phyloP scores from a whole-genome alignment of 1,284 basidiomycete genomes.

The Grifola frondosa region DNA sequence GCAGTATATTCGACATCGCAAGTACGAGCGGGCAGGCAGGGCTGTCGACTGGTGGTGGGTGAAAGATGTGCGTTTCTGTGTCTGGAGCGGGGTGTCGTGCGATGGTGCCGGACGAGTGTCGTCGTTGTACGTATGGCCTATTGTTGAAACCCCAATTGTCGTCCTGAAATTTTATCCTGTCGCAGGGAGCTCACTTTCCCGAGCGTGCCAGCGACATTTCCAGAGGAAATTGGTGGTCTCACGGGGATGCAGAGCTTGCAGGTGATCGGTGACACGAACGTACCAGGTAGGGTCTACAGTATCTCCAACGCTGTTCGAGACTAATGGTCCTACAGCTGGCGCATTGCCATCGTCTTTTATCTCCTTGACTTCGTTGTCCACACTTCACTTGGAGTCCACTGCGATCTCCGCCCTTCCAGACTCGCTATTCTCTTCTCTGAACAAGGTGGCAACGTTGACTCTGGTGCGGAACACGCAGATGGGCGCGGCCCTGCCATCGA shows the following conservation, averaged over 20 bases:
- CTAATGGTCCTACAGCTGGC: conserved; percentile 34
- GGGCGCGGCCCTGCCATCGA: conserved; percentile 41
- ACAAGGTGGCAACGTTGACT: conserved; percentile 40
- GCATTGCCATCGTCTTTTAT: conserved; percentile 38
- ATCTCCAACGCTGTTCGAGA: neutral
- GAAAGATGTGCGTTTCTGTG: conserved; percentile 46
- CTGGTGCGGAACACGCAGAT: conserved; percentile 47
- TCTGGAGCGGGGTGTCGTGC: conserved; percentile 49
- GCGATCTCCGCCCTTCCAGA: conserved; percentile 40
- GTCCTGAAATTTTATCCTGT: neutral
- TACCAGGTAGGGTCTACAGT: conserved; percentile 36
- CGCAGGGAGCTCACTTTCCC: conserved; percentile 46
- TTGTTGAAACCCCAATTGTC: too few relatives aligned
- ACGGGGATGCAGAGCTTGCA: conserved; percentile 39
- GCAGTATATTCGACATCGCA: conserved; percentile 47
- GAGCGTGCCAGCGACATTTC: conserved; percentile 45
- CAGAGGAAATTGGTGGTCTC: conserved; percentile 43
- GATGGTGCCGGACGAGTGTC: conserved; percentile 41
- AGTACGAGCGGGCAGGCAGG: conserved; percentile 38
- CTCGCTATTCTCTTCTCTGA: conserved; percentile 35
- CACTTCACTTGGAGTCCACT: conserved; percentile 48
- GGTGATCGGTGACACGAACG: conserved; percentile 42
- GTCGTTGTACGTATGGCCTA: conserved; percentile 41
- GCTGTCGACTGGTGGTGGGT: conserved; percentile 48
- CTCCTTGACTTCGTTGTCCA: conserved; percentile 39